Conservation (phyloP, 768 basidiomycete species). For the Calocybe indica region DNA sequence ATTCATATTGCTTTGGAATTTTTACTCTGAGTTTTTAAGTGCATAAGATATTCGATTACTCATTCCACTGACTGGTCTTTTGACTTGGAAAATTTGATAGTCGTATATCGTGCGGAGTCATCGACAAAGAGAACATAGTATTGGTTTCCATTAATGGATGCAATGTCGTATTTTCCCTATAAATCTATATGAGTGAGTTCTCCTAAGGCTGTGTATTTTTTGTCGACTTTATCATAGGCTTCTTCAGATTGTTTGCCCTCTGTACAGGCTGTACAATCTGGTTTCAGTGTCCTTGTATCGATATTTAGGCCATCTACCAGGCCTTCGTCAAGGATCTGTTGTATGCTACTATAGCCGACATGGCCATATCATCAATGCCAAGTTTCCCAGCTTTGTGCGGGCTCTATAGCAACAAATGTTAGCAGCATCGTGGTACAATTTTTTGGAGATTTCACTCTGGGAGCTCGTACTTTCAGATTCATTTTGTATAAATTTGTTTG, state of each 20-base stretch:
- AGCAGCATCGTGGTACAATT: background rate
- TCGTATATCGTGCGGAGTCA: background rate
- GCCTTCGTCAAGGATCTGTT: background rate
- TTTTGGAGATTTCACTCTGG: background rate
- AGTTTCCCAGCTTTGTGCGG: background rate
- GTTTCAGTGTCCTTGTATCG: background rate
- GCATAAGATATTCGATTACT: constrained; percentile 17
- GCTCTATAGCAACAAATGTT: background rate
- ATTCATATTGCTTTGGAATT: constrained; percentile 11
- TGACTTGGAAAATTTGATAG: constrained; percentile 7
- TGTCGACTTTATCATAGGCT: background rate
- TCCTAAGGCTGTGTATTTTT: too few relatives aligned
- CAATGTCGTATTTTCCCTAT: background rate
- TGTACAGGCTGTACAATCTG: constrained; percentile 4
- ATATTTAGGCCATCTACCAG: constrained; percentile 3
- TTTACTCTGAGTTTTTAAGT: constrained; percentile 13
- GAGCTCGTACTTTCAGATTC: background rate
- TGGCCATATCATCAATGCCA: constrained; percentile 4
- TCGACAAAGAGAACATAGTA: background rate
- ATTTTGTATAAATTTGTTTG: background rate
- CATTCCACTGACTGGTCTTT: constrained; percentile 11
- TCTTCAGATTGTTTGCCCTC: constrained; percentile 4
- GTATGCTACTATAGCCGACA: background rate
- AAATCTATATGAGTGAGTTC: background rate
- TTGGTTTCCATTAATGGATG: background rate